Evolutionary conservation across 2,329 filamentous ascomycete genomes (phyloP).

Genomic region (Ustulina deusta): DNA sequence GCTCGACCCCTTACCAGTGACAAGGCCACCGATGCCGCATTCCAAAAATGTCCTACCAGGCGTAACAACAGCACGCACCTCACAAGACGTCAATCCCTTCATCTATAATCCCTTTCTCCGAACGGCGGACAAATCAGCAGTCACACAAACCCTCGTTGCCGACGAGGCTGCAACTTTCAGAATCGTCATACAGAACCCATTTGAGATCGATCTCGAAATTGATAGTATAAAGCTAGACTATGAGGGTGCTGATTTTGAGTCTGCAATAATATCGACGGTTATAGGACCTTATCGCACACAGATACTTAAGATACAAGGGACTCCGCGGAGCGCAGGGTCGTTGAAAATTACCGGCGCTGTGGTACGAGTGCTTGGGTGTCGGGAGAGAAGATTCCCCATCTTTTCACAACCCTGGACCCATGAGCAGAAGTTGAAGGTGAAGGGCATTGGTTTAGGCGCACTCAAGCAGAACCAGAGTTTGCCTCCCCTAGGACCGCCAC

Average conservation of each 20-base stretch:
- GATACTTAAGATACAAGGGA: constrained; percentile 77
- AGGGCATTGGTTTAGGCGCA: constrained; percentile 75
- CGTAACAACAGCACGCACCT: constrained; percentile 62
- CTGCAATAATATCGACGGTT: constrained; percentile 71
- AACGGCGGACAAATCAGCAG: constrained; percentile 67
- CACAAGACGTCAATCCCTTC: constrained; percentile 81
- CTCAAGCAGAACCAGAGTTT: constrained; percentile 61
- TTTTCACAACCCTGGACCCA: constrained; percentile 82
- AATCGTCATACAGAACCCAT: constrained; percentile 91
- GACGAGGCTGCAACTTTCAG: constrained; percentile 82
- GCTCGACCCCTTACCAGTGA: constrained; percentile 71
- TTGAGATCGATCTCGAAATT: constrained; percentile 91
- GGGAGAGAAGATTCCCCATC: constrained; percentile 85
- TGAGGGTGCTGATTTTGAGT: constrained; percentile 78
- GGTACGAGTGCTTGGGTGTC: constrained; percentile 84
- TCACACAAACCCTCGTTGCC: constrained; percentile 79
- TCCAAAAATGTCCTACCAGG: constrained; percentile 66
- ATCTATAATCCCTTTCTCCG: constrained; percentile 95
- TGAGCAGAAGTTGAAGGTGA: constrained; percentile 77
- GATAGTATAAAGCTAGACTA: constrained; percentile 82
- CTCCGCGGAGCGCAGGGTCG: constrained; percentile 73
- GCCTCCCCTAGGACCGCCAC: constrained; percentile 55
- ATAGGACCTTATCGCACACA: constrained; percentile 88
- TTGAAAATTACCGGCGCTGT: constrained; percentile 82
- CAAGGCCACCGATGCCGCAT: constrained; percentile 75